Conservation (phyloP, 2,329 filamentous ascomycete species). For the Beauveria australis region DNA sequence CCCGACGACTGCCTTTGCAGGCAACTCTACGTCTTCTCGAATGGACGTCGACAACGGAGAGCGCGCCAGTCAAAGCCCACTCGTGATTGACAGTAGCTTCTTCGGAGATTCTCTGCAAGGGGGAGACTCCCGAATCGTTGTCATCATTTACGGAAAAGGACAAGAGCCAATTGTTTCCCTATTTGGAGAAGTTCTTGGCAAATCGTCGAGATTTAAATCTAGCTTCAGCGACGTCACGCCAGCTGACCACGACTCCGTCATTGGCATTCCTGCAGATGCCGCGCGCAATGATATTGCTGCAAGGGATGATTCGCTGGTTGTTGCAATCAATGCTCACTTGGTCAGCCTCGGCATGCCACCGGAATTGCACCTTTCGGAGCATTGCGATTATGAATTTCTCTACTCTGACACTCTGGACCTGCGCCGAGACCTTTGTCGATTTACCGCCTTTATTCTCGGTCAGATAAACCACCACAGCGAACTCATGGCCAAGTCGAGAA, state of each 20-base stretch:
- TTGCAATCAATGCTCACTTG: constrained; percentile 70
- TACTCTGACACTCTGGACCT: constrained; percentile 67
- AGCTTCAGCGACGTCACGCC: constrained; percentile 45
- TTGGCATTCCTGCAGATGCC: constrained; percentile 53
- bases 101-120: constrained; percentile 38
- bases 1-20: constrained; percentile 18
- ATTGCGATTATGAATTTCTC: constrained; percentile 80
- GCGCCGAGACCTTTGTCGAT: constrained; percentile 68
- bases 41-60: constrained; percentile 31
- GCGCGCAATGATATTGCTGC: constrained; percentile 49
- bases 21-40: constrained; percentile 9
- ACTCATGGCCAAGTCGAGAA: constrained; percentile 67
- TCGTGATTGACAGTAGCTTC: constrained; percentile 28
- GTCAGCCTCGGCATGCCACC: constrained; percentile 62
- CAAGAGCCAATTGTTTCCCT: constrained; percentile 68
- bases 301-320: constrained; percentile 51
- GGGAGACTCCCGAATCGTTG: constrained; percentile 51
- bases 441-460: constrained; percentile 70
- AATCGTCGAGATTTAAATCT: constrained; percentile 54
- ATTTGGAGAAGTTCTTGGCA: constrained; percentile 72
- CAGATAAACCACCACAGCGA: constrained; percentile 73
- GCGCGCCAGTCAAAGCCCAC: constrained; percentile 25
- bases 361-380: constrained; percentile 54
- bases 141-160: constrained; percentile 60
- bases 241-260: constrained; percentile 54